phyloP scores from a whole-genome alignment of 179 eudicot species.

The Monotropa hypopitys region DNA sequence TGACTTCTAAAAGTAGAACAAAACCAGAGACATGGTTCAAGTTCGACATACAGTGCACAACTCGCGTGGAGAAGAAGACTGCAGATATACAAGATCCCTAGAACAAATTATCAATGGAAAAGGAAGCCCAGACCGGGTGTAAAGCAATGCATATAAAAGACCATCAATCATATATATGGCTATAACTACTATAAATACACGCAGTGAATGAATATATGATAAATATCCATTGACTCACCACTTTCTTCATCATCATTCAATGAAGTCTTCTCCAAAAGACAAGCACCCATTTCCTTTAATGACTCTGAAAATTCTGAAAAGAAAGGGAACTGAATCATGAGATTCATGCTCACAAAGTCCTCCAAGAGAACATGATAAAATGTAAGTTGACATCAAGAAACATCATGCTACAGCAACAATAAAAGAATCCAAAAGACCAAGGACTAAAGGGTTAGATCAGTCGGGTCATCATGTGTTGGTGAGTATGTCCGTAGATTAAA shows the following conservation, averaged over 20 bases:
- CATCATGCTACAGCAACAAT: background rate
- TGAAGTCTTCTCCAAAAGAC: conserved; percentile 89
- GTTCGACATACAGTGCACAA: background rate
- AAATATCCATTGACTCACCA: conserved; percentile 33
- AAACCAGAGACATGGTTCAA: conserved; percentile 3
- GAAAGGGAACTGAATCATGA: conserved; percentile 5
- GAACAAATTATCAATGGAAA: background rate
- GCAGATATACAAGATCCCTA: background rate
- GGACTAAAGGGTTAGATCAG: background rate
- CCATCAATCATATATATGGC: background rate
- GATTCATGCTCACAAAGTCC: background rate
- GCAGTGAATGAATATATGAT: background rate
- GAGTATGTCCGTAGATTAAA: background rate
- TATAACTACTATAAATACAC: background rate
- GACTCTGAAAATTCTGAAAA: conserved; percentile 94
- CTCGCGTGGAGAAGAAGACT: background rate
- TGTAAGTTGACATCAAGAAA: background rate
- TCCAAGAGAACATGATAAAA: background rate
- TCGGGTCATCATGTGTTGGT: background rate
- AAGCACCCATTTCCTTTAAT: conserved; percentile 78
- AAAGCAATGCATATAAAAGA: background rate
- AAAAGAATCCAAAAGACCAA: background rate
- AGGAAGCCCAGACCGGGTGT: background rate
- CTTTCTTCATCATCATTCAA: conserved; percentile 84
- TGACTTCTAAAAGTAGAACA: background rate